A percentile compares a stretch with the other conserved stretches of the same genome.
These are phyloP conservation scores for Blastomyces silverae DNA, from an alignment of 2,329 filamentous ascomycete genomes.

Conservation along the genomic window DNA sequence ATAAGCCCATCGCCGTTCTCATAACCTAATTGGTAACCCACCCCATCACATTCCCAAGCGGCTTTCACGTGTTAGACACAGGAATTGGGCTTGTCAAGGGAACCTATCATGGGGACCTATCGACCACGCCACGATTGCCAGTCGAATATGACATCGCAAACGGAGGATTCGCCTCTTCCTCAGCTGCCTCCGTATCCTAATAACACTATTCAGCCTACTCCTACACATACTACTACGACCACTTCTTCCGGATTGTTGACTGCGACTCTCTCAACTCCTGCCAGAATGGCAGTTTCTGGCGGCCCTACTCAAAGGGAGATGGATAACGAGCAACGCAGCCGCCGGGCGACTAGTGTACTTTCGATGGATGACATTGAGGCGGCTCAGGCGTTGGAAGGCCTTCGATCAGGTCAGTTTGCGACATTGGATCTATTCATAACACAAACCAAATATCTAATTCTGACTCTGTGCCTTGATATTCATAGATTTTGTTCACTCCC, in stretches of 20 bases:
- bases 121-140: conserved; percentile 10
- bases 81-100: background rate
- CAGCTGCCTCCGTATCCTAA: background rate
- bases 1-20: background rate
- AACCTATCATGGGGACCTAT: conserved; percentile 10
- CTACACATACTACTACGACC: background rate
- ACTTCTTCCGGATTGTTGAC: background rate
- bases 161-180: conserved; percentile 2
- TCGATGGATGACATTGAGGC: conserved; percentile 51
- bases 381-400: conserved; percentile 67
- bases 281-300: conserved; percentile 18
- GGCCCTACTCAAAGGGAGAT: conserved; percentile 36
- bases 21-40: background rate
- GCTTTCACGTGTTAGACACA: background rate
- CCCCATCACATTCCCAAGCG: background rate
- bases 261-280: background rate
- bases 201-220: background rate
- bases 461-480: conserved; percentile 15
- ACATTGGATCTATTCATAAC: background rate
- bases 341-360: conserved; percentile 41
- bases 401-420: conserved; percentile 58
- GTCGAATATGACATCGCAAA: conserved; percentile 6
- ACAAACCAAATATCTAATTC: background rate
- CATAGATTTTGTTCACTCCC: conserved; percentile 61
- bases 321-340: conserved; percentile 39